These are phyloP conservation scores for Fusarium virguliforme DNA, from an alignment of 2,329 filamentous ascomycete genomes.

Conservation along the genomic window DNA sequence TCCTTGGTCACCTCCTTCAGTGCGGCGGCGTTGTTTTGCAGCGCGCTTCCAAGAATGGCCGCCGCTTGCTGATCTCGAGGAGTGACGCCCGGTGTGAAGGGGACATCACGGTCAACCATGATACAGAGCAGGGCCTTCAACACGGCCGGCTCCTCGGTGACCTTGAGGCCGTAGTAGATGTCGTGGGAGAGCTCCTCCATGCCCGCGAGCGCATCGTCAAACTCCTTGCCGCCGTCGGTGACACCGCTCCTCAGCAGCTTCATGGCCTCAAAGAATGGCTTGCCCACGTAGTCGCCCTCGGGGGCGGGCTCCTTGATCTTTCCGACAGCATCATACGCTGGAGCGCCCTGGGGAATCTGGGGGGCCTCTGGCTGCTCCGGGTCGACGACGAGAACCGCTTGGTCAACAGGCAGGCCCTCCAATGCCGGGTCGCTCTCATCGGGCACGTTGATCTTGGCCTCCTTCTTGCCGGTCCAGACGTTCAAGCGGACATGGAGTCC, in stretches of 20 bases:
- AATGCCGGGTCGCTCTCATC: conserved; percentile 65
- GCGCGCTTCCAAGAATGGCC: conserved; percentile 69
- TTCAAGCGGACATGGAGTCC: conserved; percentile 79
- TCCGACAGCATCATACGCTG: conserved; percentile 71
- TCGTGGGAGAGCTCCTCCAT: conserved; percentile 78
- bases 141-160: conserved; percentile 70
- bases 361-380: conserved; percentile 57
- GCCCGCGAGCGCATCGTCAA: conserved; percentile 69
- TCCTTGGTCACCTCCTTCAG: conserved; percentile 66
- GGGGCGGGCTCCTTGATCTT: conserved; percentile 68
- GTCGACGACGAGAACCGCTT: conserved; percentile 70
- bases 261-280: conserved; percentile 61
- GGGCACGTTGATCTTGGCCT: conserved; percentile 77
- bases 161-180: conserved; percentile 78
- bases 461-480: conserved; percentile 74
- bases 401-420: conserved; percentile 68
- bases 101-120: conserved; percentile 57
- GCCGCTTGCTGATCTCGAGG: conserved; percentile 69
- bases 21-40: conserved; percentile 78
- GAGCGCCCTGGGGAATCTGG: conserved; percentile 65
- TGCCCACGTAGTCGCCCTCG: conserved; percentile 54
- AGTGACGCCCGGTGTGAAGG: conserved; percentile 48
- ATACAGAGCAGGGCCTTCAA: conserved; percentile 72
- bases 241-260: conserved; percentile 65
- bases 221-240: conserved; percentile 51